These are phyloP conservation scores for Geotrichum armillariae DNA, from an alignment of 1,139 yeast genomes.

Conservation along the genomic window DNA sequence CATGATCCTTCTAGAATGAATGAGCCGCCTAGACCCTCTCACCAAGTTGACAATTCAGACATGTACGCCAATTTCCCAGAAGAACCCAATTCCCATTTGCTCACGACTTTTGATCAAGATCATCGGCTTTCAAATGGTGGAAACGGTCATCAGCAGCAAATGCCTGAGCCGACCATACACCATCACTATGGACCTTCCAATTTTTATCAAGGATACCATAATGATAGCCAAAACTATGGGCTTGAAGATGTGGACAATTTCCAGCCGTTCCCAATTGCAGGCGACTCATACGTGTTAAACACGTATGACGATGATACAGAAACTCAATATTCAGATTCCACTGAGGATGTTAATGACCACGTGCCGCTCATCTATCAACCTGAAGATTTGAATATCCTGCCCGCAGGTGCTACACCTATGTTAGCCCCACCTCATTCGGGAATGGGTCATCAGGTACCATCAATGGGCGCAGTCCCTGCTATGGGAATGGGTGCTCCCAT, in stretches of 20 bases:
- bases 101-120: constrained; percentile 1
- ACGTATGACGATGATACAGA: constrained; percentile 38
- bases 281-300: constrained; percentile 43
- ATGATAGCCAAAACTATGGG: constrained; percentile 12
- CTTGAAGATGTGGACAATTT: constrained; percentile 19
- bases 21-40: not conserved
- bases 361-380: not conserved
- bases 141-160: not conserved
- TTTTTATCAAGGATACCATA: constrained; percentile 16
- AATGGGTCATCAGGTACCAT: not conserved
- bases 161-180: constrained; percentile 1
- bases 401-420: not conserved
- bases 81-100: constrained; percentile 13
- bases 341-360: constrained; percentile 16
- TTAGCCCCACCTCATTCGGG: not conserved
- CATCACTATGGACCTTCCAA: constrained; percentile 3
- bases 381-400: not conserved
- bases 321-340: not conserved
- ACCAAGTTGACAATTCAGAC: constrained; percentile 8
- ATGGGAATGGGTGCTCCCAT: not conserved
- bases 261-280: constrained; percentile 37
- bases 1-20: not conserved
- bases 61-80: constrained; percentile 8
- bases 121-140: not conserved
- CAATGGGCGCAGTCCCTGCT: not conserved